phyloP scores from a whole-genome alignment of 2,329 filamentous ascomycete genomes.

The Mariannaea elegans region DNA sequence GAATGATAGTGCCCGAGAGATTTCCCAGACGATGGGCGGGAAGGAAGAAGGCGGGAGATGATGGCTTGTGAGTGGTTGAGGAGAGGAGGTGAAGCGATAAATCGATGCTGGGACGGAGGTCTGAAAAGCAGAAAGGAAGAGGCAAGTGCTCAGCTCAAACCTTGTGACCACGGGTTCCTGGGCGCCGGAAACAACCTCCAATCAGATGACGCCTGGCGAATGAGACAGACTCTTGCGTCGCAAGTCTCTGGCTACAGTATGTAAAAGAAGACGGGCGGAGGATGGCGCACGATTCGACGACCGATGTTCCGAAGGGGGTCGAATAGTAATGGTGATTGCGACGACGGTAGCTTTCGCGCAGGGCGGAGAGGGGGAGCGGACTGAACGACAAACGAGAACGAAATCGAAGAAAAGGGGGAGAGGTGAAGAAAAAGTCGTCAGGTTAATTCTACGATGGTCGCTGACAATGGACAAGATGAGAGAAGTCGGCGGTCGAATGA shows the following conservation, averaged over 20 bases:
- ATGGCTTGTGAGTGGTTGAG: constrained; percentile 43
- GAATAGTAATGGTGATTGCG: constrained; percentile 6
- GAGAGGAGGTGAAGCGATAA: constrained; percentile 48
- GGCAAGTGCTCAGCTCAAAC: constrained; percentile 51
- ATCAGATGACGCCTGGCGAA: constrained; percentile 23
- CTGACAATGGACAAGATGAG: constrained; percentile 32
- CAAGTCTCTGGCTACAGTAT: constrained; percentile 23
- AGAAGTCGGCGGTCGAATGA: constrained; percentile 31
- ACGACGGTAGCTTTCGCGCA: constrained; percentile 28
- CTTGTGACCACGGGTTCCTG: constrained; percentile 40
- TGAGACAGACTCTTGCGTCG: constrained; percentile 27
- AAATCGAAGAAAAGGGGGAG: constrained; percentile 27
- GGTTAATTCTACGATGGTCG: constrained; percentile 28
- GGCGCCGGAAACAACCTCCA: constrained; percentile 35
- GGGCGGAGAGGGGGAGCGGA: constrained; percentile 5
- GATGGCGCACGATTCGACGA: constrained; percentile 25
- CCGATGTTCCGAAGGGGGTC: constrained; percentile 3
- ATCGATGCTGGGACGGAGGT: constrained; percentile 48
- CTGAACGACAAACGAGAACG: constrained; percentile 18
- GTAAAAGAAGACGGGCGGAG: constrained; percentile 21
- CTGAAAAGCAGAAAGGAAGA: constrained; percentile 50
- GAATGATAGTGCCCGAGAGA: constrained; percentile 36
- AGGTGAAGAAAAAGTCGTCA: constrained; percentile 25
- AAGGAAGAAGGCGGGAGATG: constrained; percentile 46
- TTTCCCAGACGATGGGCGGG: constrained; percentile 41